These are phyloP conservation scores for Pulveroboletus sp. DNA, from an alignment of 768 basidiomycete genomes.

Conservation along the genomic window DNA sequence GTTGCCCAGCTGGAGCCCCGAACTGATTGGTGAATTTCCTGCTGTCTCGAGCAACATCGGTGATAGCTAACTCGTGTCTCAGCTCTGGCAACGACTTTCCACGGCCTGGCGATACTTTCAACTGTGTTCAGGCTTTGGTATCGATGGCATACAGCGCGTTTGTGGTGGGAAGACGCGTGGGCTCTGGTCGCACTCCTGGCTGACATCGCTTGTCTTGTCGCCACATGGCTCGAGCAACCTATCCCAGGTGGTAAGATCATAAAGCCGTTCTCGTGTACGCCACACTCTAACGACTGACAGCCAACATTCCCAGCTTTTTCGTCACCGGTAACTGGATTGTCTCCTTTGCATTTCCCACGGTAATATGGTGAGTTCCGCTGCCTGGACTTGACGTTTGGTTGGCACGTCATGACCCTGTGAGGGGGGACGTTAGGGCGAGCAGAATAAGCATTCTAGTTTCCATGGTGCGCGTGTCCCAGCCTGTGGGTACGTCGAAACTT, in stretches of 20 bases:
- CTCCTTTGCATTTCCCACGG: neutral
- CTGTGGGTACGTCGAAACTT: neutral
- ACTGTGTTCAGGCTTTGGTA: conserved; percentile 1
- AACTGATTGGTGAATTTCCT: neutral
- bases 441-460: neutral
- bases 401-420: neutral
- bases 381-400: neutral
- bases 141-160: neutral
- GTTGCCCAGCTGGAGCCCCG: too few relatives aligned
- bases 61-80: neutral
- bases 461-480: neutral
- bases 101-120: conserved; percentile 1
- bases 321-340: neutral
- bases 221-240: neutral
- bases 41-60: neutral
- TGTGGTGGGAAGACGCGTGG: neutral
- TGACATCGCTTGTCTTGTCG: neutral
- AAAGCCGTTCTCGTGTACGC: neutral
- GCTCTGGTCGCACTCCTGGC: neutral
- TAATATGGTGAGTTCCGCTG: neutral
- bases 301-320: neutral
- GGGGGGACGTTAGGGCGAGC: neutral
- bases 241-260: neutral
- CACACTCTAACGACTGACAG: neutral
- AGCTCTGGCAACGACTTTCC: neutral